phyloP scores from a whole-genome alignment of 805 yeast genomes.

The Saturnispora diversa region DNA sequence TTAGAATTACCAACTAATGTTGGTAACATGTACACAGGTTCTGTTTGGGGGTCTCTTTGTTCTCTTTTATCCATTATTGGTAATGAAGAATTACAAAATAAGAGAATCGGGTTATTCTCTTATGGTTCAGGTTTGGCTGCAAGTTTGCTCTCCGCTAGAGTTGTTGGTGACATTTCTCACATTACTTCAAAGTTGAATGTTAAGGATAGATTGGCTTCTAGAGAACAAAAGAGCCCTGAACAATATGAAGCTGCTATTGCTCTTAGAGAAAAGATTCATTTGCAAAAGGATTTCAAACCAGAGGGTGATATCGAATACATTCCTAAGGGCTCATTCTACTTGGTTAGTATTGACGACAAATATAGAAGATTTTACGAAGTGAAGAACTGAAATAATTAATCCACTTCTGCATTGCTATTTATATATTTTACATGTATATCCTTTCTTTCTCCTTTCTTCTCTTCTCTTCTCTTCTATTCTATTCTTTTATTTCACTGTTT shows the following conservation, averaged over 20 bases:
- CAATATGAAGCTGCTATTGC: constrained; percentile 75
- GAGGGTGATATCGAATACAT: constrained; percentile 68
- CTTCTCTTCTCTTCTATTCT: background rate
- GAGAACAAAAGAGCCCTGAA: constrained; percentile 63
- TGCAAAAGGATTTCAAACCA: constrained; percentile 74
- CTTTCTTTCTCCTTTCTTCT: constrained; percentile 3
- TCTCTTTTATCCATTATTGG: constrained; percentile 75
- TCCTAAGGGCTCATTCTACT: constrained; percentile 72
- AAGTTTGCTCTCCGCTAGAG: constrained; percentile 69
- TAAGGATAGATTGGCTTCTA: constrained; percentile 54
- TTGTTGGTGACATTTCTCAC: constrained; percentile 70
- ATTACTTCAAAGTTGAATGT: constrained; percentile 61
- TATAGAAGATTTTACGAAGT: constrained; percentile 75
- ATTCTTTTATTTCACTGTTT: background rate
- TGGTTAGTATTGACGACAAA: constrained; percentile 76
- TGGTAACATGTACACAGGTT: constrained; percentile 97
- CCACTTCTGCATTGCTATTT: background rate
- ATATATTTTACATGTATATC: background rate
- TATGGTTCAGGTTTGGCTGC: constrained; percentile 98
- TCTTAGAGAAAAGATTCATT: constrained; percentile 83
- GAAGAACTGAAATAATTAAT: constrained; percentile 39
- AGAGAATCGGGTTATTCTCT: constrained; percentile 88
- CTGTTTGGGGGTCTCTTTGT: constrained; percentile 79
- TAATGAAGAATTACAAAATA: constrained; percentile 62
- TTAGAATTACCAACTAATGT: constrained; percentile 88